phyloP scores from a whole-genome alignment of 2,329 filamentous ascomycete species.

The Penicillium paneum region DNA sequence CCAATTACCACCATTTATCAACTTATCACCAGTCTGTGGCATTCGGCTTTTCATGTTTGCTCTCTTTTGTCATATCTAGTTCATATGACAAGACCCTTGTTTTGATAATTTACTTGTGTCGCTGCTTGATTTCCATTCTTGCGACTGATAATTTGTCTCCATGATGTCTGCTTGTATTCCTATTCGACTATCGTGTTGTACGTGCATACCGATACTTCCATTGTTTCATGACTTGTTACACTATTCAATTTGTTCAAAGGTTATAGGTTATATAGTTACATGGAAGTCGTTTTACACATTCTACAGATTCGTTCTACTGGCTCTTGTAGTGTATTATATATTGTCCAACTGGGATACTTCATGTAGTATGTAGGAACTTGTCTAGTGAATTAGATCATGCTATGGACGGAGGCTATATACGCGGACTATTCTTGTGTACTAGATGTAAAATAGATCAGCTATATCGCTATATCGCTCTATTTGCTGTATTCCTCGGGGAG shows the following conservation, averaged over 20 bases:
- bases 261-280: neutral
- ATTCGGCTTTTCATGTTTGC: neutral
- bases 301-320: neutral
- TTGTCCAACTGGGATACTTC: neutral
- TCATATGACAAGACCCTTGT: neutral
- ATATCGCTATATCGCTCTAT: too few relatives aligned
- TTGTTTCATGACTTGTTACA: neutral
- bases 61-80: constrained; percentile 1
- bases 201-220: neutral
- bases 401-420: neutral
- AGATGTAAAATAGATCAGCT: neutral
- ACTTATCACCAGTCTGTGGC: neutral
- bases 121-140: neutral
- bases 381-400: neutral
- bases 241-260: neutral
- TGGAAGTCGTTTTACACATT: neutral
- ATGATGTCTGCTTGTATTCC: neutral
- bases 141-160: neutral
- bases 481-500: too few relatives aligned
- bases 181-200: neutral
- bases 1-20: constrained; percentile 10
- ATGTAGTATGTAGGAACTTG: neutral
- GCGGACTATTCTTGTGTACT: neutral
- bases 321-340: neutral
- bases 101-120: neutral